Evolutionary conservation across 169 alveolate genomes (phyloP), one percentile per base, ranked within the genome.

Genomic region (Plasmodium inui): DNA sequence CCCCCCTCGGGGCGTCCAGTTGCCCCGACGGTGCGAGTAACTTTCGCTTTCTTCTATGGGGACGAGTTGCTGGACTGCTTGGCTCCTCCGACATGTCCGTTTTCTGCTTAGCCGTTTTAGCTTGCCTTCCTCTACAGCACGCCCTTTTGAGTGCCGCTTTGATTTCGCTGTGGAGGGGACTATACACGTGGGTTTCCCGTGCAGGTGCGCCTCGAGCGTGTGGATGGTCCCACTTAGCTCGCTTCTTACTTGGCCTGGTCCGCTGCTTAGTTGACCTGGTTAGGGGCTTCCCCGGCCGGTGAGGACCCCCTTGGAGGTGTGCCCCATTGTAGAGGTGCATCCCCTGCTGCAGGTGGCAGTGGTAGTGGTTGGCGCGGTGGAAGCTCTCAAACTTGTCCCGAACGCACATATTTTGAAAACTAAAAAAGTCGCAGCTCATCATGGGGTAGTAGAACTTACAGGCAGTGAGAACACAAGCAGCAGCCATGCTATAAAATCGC

Each of bases 391-490:
- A 81, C 22, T 80, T 81, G 41, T 81, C 79, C 32, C 22, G 67
- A 26, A 80, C 34, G 37, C 41, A 80, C 82, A 80, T 70, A 41
- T 89, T 80, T 30, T 89, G 83, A 28, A 57, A 81, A n/a, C 12
- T 28, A 37, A 67, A 89, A 46, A 89, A 89, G 53, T 89, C 94
- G 22, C 14, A 41, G 1, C 41, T 26, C 30, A 89, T 41, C 72
- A 89, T 67, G 72, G 94, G 94, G 72, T 80, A 89, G 53, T 89
- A 89, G 1, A 89, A 46, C 50, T 78, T 89, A 19, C 94, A 89
- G 10, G 94, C 90, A 39, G 53, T 39, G 19, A 89, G 9, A 1
- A 89, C 94, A 80, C 94, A 89, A 1, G 76, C 94, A 19, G 91
- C 72, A 0, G 90, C 94, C 10, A 89, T 26, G 39, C 82, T n/a